phyloP scores from a whole-genome alignment of 148 eudicot genomes.

The Fallopia convolvulus region DNA sequence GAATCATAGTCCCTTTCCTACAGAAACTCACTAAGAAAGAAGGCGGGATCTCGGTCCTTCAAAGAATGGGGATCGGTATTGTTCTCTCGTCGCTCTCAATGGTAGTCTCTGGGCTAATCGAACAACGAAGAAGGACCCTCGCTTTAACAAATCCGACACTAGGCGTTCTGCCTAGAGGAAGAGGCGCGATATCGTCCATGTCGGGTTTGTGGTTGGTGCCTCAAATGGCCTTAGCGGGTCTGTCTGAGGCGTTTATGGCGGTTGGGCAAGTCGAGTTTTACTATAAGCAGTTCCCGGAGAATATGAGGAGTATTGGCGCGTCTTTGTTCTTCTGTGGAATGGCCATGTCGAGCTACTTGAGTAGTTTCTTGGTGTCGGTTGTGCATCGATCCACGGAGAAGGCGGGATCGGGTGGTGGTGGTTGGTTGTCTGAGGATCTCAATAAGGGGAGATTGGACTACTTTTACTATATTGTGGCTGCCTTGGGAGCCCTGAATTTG shows the following conservation, averaged over 20 bases:
- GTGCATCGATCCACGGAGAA: constrained; percentile 46
- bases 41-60: constrained; percentile 74
- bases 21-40: constrained; percentile 38
- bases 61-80: constrained; percentile 73
- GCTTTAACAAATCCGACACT: constrained; percentile 43
- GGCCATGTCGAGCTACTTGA: constrained; percentile 57
- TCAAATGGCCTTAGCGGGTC: constrained; percentile 50
- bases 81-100: constrained; percentile 37
- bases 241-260: constrained; percentile 58
- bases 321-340: constrained; percentile 57
- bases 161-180: constrained; percentile 22
- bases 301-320: constrained; percentile 82
- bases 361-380: constrained; percentile 46
- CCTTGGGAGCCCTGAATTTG: constrained; percentile 36
- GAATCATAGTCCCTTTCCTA: constrained; percentile 47
- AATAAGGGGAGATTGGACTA: constrained; percentile 65
- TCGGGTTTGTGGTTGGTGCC: constrained; percentile 60
- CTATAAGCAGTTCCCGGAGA: constrained; percentile 93
- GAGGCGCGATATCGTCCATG: constrained; percentile 66
- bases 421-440: constrained; percentile 72
- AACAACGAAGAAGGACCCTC: constrained; percentile 31
- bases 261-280: constrained; percentile 75
- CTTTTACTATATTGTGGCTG: constrained; percentile 53
- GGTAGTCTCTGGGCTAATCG: constrained; percentile 51
- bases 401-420: constrained; percentile 26